Percentiles rank a stretch among this genome's conserved stretches.
Evolutionary conservation across 139 green algal species (phyloP).

Genomic region (Ulvella scutata): DNA sequence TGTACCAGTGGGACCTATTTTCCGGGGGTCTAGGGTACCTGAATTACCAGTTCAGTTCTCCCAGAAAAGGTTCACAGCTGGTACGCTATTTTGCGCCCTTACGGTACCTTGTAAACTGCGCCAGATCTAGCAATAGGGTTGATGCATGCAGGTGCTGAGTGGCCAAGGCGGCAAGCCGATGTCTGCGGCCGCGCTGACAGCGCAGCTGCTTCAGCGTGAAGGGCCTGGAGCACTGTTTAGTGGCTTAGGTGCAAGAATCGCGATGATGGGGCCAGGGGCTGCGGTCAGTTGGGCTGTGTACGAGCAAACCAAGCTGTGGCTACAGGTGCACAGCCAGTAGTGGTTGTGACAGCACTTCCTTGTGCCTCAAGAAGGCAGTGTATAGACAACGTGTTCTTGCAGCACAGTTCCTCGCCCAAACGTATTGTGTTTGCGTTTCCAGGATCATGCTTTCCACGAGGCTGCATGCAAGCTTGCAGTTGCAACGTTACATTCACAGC

Average conservation of each 20-base stretch:
- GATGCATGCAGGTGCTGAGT: background rate
- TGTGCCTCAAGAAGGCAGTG: no score
- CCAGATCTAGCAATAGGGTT: background rate
- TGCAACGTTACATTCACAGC: no score
- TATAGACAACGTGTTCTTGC: no score
- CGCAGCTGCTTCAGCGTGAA: constrained; percentile 21
- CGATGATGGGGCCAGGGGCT: constrained; percentile 38
- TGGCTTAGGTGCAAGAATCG: constrained; percentile 30
- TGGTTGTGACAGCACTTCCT: no score
- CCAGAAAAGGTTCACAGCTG: background rate
- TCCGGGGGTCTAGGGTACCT: no score
- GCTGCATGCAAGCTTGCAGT: no score
- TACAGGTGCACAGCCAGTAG: no score
- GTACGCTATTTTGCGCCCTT: background rate
- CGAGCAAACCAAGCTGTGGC: background rate
- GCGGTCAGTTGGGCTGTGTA: background rate
- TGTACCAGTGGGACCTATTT: no score
- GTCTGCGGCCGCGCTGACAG: constrained; percentile 11
- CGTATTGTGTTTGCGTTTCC: no score
- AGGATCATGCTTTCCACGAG: no score
- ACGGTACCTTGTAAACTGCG: background rate
- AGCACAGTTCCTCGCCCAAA: no score
- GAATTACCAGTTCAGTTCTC: no score
- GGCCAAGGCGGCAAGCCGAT: background rate
- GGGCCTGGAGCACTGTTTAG: constrained; percentile 24